Percentiles rank a stretch among this genome's conserved stretches.
These are phyloP conservation scores for Pseudocercospora musae DNA, from an alignment of 2,329 filamentous ascomycete species.

Conservation along the genomic window DNA sequence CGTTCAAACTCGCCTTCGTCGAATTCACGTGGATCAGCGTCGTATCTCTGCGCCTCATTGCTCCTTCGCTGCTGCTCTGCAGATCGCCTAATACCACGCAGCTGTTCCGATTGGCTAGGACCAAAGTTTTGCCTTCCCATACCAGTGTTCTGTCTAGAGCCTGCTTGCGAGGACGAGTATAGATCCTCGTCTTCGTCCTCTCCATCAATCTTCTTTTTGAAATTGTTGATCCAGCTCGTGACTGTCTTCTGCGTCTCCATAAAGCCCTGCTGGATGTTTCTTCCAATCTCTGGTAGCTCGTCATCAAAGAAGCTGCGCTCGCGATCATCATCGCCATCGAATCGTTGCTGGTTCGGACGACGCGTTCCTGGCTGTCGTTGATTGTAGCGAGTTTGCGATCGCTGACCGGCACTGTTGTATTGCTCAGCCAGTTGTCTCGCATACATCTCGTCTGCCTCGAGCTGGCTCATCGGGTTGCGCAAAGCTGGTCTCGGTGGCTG, in stretches of 20 bases:
- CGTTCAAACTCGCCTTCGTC: conserved; percentile 76
- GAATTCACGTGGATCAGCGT: conserved; percentile 87
- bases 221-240: conserved; percentile 84
- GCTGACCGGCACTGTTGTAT: conserved; percentile 53
- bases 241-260: conserved; percentile 89
- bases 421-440: conserved; percentile 91
- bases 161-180: conserved; percentile 35
- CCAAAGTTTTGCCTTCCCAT: conserved; percentile 37
- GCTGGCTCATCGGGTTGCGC: conserved; percentile 64
- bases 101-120: conserved; percentile 38
- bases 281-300: conserved; percentile 86
- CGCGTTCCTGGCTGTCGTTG: conserved; percentile 36
- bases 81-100: conserved; percentile 37
- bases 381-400: conserved; percentile 31
- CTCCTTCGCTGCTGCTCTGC: conserved; percentile 54
- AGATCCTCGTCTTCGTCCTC: conserved; percentile 68
- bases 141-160: conserved; percentile 27
- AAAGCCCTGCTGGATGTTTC: conserved; percentile 93
- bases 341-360: conserved; percentile 44
- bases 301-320: conserved; percentile 95
- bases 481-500: conserved; percentile 75
- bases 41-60: conserved; percentile 86
- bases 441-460: conserved; percentile 88
- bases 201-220: conserved; percentile 92
- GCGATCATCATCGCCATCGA: conserved; percentile 54